Base-by-base conservation (phyloP, 177 flowering plant species). In the Vitis hybrid region DNA sequence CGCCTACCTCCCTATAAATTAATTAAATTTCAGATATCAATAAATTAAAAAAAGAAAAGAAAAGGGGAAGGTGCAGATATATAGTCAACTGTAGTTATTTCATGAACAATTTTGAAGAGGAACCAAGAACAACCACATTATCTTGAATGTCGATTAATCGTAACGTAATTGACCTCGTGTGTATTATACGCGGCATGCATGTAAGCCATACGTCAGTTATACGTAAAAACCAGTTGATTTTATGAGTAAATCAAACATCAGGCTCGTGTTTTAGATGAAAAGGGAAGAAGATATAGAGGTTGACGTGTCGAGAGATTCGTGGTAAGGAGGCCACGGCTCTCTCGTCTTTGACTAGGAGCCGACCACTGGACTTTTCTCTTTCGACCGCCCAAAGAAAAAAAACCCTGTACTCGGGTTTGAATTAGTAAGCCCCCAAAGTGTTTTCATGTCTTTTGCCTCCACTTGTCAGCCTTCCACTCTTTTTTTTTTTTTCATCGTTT, bases 301-400 rank as follows among this genome's bases (percentile, higher is more conserved):
- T 3, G 57, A 74, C 72, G 65, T 69, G 73, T 69, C 16, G 49
- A 65, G 51, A 49, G 15, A 3, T n/a, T 13, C 49, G 19, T 11
- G 51, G 60, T 57, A 50, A 66, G 19, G 53, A 15, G 12, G 15
- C 11, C 3, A 51, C 11, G 61, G 60, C 16, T 39, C 5, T 39
- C 45, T 15, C 10, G 22, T 7, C 19, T 68, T 76, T 72, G 74
- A 75, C 74, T 51, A 68, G 0, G 31, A 64, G 67, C 79, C 75
- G 73, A 69, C 79, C 72, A 64, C n/a, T 19, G 5, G 50, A 5
- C 1, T 55, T 69, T 10, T 52, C 63, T 49, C 22, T 70, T 67
- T 65, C 74, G 67, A 67, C 80, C 80, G 80, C 59, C 80, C 80
- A 77, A 77, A 69, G 74, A 76, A 73, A 72, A 69, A 69, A 67